A percentile compares a stretch with the other conserved stretches of the same genome.
phyloP scores from a whole-genome alignment of 805 yeast species.

The Barnettozyma wickerhamii region DNA sequence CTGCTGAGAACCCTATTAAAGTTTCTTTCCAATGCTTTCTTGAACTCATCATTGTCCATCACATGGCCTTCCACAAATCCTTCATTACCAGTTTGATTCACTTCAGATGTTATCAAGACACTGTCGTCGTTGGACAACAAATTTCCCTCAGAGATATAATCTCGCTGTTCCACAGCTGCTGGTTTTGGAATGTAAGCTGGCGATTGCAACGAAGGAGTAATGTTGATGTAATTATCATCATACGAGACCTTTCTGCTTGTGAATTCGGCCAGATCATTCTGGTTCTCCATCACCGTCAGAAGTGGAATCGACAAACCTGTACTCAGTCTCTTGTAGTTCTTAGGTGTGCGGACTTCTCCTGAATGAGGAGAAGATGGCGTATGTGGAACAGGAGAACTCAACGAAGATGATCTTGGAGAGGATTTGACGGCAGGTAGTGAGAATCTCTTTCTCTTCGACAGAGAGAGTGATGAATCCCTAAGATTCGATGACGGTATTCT shows the following conservation, averaged over 20 bases:
- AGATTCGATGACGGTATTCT: neutral
- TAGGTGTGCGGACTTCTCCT: constrained; percentile 3
- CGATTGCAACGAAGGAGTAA: constrained; percentile 7
- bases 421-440: constrained; percentile 22
- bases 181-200: constrained; percentile 5
- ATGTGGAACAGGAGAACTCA: constrained; percentile 1
- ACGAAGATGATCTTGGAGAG: constrained; percentile 11
- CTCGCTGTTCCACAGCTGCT: neutral
- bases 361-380: constrained; percentile 5
- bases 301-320: constrained; percentile 26
- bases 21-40: constrained; percentile 17
- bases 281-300: constrained; percentile 26
- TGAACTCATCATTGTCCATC: constrained; percentile 16
- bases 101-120: constrained; percentile 17
- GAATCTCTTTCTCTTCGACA: constrained; percentile 20
- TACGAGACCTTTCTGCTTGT: constrained; percentile 14
- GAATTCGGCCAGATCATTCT: constrained; percentile 2
- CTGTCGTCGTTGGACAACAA: constrained; percentile 24
- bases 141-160: constrained; percentile 15
- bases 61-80: constrained; percentile 4
- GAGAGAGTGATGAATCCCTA: neutral
- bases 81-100: constrained; percentile 7
- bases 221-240: constrained; percentile 20
- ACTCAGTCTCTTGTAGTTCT: constrained; percentile 22
- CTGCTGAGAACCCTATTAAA: constrained; percentile 13